phyloP scores from a whole-genome alignment of 2,329 filamentous ascomycete genomes.

The Geosmithia putterillii region DNA sequence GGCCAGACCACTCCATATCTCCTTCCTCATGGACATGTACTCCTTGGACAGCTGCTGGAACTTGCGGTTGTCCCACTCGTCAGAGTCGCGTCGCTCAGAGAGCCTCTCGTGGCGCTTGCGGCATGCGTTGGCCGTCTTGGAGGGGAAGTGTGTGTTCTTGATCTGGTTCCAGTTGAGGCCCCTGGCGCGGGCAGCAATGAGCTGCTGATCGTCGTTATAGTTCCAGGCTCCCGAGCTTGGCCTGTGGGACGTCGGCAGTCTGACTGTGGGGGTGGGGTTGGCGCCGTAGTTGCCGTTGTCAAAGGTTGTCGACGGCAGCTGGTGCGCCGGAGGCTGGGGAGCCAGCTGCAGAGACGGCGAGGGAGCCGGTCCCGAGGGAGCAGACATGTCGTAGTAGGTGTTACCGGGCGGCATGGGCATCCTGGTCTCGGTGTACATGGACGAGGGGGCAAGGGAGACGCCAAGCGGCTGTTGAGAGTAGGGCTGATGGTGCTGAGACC shows the following conservation, averaged over 20 bases:
- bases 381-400: slow-evolving; percentile 25
- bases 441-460: slow-evolving; percentile 25
- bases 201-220: slow-evolving; percentile 58
- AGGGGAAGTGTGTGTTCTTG: slow-evolving; percentile 61
- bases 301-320: slow-evolving; percentile 15
- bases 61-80: slow-evolving; percentile 69
- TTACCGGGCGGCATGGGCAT: slow-evolving; percentile 19
- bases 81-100: slow-evolving; percentile 61
- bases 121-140: slow-evolving; percentile 72
- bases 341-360: slow-evolving; percentile 14
- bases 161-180: slow-evolving; percentile 80
- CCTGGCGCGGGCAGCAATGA: slow-evolving; percentile 58
- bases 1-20: slow-evolving; percentile 71
- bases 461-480: slow-evolving; percentile 23
- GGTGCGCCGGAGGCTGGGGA: slow-evolving; percentile 15
- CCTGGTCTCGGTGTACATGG: slow-evolving; percentile 28
- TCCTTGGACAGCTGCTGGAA: slow-evolving; percentile 62
- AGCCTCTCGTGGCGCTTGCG: slow-evolving; percentile 80
- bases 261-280: slow-evolving; percentile 16
- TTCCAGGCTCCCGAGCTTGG: slow-evolving; percentile 60
- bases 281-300: slow-evolving; percentile 26
- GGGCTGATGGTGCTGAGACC: slow-evolving; percentile 1
- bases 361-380: slow-evolving; percentile 11
- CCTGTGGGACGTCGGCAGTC: slow-evolving; percentile 26
- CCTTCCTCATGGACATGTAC: slow-evolving; percentile 68